Percentiles rank a stretch among this genome's conserved stretches.
These are phyloP conservation scores for Bipolaris victoriae DNA, from an alignment of 2,329 filamentous ascomycete genomes.

Conservation along the genomic window DNA sequence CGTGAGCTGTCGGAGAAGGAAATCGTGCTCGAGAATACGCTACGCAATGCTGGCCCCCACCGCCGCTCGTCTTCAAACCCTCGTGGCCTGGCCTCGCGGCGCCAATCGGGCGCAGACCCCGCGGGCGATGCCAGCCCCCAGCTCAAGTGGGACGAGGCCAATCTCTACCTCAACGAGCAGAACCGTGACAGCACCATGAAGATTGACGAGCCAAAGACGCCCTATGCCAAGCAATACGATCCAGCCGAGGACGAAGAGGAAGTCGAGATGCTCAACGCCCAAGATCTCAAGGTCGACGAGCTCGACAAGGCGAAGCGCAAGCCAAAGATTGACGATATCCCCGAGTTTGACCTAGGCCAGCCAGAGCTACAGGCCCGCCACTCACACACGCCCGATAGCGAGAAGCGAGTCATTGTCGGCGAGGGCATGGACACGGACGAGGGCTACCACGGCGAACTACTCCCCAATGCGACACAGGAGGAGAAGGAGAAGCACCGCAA, in stretches of 20 bases:
- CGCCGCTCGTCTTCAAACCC: slow-evolving; percentile 80
- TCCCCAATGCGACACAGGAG: slow-evolving; percentile 63
- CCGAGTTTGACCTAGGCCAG: slow-evolving; percentile 88
- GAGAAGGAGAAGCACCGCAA: slow-evolving; percentile 88
- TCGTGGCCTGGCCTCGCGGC: slow-evolving; percentile 71
- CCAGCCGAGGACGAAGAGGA: slow-evolving; percentile 86
- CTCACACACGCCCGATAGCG: slow-evolving; percentile 54
- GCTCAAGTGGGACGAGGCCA: slow-evolving; percentile 98
- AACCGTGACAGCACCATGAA: slow-evolving; percentile 97
- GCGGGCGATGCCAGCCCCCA: slow-evolving; percentile 70
- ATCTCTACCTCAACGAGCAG: slow-evolving; percentile 95
- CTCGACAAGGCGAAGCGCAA: slow-evolving; percentile 65
- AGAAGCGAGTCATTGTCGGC: slow-evolving; percentile 85
- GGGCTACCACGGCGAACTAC: slow-evolving; percentile 65
- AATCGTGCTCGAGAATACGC: slow-evolving; percentile 89
- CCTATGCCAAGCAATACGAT: slow-evolving; percentile 91
- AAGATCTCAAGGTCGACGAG: slow-evolving; percentile 73
- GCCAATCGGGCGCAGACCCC: slow-evolving; percentile 65
- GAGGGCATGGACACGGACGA: slow-evolving; percentile 46
- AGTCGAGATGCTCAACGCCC: slow-evolving; percentile 67
- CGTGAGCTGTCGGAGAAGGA: slow-evolving; percentile 76
- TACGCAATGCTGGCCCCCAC: slow-evolving; percentile 89
- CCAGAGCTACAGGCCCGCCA: slow-evolving; percentile 66
- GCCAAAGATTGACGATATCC: slow-evolving; percentile 73
- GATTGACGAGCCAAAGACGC: slow-evolving; percentile 98